Evolutionary conservation across 257 asterid genomes (phyloP), one percentile per base, ranked within the genome.

Genomic region (Primulina huaijiensis): DNA sequence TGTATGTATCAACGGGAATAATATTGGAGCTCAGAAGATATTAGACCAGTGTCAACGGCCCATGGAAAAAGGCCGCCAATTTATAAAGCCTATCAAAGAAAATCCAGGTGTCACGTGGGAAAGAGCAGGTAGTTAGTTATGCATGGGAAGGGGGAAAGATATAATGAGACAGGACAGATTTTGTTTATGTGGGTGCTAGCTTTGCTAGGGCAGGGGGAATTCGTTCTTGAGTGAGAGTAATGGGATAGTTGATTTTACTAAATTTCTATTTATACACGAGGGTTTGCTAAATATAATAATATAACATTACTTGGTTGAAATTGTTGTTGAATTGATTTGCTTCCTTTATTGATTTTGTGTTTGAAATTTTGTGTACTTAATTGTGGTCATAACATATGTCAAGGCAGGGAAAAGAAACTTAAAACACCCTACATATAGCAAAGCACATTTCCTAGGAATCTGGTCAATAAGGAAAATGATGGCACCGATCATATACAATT

Each of bases 401-500:
- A 67, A 38, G 16, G 64, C 35, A 40, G 11, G 27, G 50, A 40
- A 52, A 59, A 8, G 40, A 64, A 59, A 43, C 35, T 12, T 33
- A 62, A 19, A 33, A 31, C 56, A 20, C 52, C 33, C 63, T 20
- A 72, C 43, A 62, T 67, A 20, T 67, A 20, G 64, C 21, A 19
- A 40, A 56, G 46, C 35, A 38, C 29, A 63, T 59, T 55, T 33
- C 73, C 57, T 7, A 17, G 65, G 50, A 68, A 53, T 33, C 66
- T 46, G 43, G 59, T 37, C 37, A 62, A 53, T 21, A 63, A 29
- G 33, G 38, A 38, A 50, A 66, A 50, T 53, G 64, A 57, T 73
- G 30, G 62, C 65, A 19, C 38, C 38, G 4, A 2, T 34, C 63
- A 20, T 50, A 7, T 58, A 69, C n/a, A 37, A 57, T 61, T 66